Percentiles rank a stretch among this genome's conserved stretches.
phyloP scores from a whole-genome alignment of 1,284 basidiomycete genomes.

The Stygiomarasmius scandens region DNA sequence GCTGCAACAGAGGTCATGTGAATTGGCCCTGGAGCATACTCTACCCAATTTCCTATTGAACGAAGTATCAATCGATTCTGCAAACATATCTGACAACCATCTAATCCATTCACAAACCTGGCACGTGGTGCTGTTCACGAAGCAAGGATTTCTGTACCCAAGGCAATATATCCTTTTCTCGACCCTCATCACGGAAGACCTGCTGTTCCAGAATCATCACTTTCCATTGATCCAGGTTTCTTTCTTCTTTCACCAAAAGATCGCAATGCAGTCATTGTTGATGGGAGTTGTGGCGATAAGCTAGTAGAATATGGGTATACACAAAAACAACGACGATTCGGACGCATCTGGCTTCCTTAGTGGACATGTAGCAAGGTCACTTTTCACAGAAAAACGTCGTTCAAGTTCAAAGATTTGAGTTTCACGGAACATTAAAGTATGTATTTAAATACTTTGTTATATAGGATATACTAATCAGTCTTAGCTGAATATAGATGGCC shows the following conservation, averaged over 20 bases:
- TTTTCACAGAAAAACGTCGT: conserved; percentile 23
- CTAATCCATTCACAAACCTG: conserved; percentile 25
- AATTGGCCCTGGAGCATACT: conserved; percentile 27
- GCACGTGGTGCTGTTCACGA: conserved; percentile 17
- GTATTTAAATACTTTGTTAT: conserved; percentile 1
- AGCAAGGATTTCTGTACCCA: conserved; percentile 20
- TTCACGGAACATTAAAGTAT: conserved; percentile 29
- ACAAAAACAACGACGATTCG: conserved; percentile 22
- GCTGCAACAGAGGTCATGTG: conserved; percentile 24
- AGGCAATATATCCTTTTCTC: conserved; percentile 21
- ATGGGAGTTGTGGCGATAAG: neutral
- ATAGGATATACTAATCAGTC: neutral
- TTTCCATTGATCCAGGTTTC: conserved; percentile 12
- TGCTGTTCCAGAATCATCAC: conserved; percentile 6
- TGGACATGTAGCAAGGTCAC: conserved; percentile 28
- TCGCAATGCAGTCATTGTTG: neutral
- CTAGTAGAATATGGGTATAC: neutral
- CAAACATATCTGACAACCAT: conserved; percentile 24
- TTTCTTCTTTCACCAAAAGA: conserved; percentile 9
- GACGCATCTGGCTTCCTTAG: conserved; percentile 29
- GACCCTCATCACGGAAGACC: neutral
- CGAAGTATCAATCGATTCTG: conserved; percentile 26
- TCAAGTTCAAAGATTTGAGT: conserved; percentile 16
- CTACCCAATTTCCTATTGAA: conserved; percentile 26
- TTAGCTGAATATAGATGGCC: conserved; percentile 10